These are phyloP conservation scores for Sarcodon sp. DNA, from an alignment of 768 basidiomycete species.

Conservation along the genomic window DNA sequence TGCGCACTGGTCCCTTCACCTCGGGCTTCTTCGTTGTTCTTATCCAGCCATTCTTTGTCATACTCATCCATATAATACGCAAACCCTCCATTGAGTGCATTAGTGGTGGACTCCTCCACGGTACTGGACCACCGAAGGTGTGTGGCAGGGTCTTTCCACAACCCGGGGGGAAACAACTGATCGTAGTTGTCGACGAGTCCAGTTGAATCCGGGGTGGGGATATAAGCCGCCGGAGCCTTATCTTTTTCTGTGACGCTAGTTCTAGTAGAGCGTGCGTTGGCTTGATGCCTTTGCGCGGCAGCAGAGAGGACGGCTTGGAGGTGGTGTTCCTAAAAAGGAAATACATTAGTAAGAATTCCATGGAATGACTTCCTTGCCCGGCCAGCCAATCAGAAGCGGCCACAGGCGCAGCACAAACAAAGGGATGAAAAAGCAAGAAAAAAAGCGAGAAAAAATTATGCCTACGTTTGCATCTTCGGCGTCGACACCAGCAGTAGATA, in stretches of 20 bases:
- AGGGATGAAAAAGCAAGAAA: conserved; percentile 22
- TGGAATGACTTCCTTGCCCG: conserved; percentile 32
- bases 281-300: conserved; percentile 34
- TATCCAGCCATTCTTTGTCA: conserved; percentile 90
- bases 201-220: conserved; percentile 88
- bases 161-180: conserved; percentile 52
- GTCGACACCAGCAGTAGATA: conserved; percentile 79
- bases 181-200: conserved; percentile 71
- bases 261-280: conserved; percentile 21
- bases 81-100: conserved; percentile 59
- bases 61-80: conserved; percentile 94
- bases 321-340: conserved; percentile 37
- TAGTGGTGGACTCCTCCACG: conserved; percentile 60
- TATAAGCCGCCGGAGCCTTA: conserved; percentile 48
- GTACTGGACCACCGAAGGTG: conserved; percentile 79
- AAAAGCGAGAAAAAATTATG: conserved; percentile 13
- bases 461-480: conserved; percentile 91
- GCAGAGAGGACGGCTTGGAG: conserved; percentile 45
- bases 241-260: conserved; percentile 19
- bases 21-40: conserved; percentile 77
- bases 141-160: conserved; percentile 67
- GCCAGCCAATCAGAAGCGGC: conserved; percentile 31
- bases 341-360: conserved; percentile 38
- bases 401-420: conserved; percentile 31
- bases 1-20: conserved; percentile 79